These are phyloP conservation scores for Alternaria sp. DNA, from an alignment of 2,329 filamentous ascomycete species.

Conservation along the genomic window DNA sequence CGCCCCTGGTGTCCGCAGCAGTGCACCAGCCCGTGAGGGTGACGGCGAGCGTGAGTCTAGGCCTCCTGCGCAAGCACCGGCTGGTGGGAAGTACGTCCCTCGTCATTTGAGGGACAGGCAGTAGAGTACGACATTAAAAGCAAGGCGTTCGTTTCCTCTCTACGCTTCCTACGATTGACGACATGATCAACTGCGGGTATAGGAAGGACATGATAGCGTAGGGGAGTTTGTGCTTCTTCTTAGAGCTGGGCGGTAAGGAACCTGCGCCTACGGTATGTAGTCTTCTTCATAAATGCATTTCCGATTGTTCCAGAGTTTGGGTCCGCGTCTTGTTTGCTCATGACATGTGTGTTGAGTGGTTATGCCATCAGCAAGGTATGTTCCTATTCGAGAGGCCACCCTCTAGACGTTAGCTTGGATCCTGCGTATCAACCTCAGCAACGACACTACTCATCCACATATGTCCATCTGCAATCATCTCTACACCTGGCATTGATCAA, in stretches of 20 bases:
- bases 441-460: not conserved
- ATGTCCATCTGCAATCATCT: not conserved
- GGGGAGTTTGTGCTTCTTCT: slow-evolving; percentile 11
- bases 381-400: not conserved
- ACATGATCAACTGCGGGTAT: slow-evolving; percentile 8
- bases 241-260: slow-evolving; percentile 16
- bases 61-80: slow-evolving; percentile 31
- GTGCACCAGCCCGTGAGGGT: slow-evolving; percentile 28
- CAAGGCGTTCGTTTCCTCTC: slow-evolving; percentile 10
- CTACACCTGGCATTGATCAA: not conserved
- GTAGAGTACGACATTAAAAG: slow-evolving; percentile 7
- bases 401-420: not conserved
- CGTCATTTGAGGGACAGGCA: slow-evolving; percentile 40
- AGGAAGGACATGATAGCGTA: slow-evolving; percentile 13
- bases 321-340: not conserved
- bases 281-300: slow-evolving; percentile 12
- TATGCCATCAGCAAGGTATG: not conserved
- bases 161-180: slow-evolving; percentile 10
- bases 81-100: slow-evolving; percentile 50
- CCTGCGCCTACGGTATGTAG: slow-evolving; percentile 8
- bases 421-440: not conserved
- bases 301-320: not conserved
- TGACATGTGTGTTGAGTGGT: not conserved
- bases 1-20: slow-evolving; percentile 34
- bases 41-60: slow-evolving; percentile 35